Evolutionary conservation across 2,329 filamentous ascomycete species (phyloP).

Genomic region (Pseudogymnoascus sp.): DNA sequence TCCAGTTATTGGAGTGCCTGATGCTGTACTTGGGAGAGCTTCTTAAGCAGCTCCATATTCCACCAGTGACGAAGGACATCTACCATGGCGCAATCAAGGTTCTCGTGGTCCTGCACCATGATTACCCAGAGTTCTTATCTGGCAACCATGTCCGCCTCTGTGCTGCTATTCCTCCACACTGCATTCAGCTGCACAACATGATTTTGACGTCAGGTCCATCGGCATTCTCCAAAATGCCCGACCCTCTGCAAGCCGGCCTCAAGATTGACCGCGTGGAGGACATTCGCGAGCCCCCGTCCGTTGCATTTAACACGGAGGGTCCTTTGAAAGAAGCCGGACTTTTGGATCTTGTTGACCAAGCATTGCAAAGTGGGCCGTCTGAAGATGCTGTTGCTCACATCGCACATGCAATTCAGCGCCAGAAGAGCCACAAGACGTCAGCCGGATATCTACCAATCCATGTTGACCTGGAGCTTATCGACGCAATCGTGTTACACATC

Average conservation of each 20-base stretch:
- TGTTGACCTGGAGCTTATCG: slow-evolving; percentile 65
- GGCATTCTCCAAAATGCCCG: slow-evolving; percentile 59
- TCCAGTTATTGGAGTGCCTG: slow-evolving; percentile 64
- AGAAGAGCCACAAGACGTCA: slow-evolving; percentile 50
- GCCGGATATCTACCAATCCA: slow-evolving; percentile 61
- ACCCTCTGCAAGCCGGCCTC: slow-evolving; percentile 64
- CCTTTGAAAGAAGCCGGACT: slow-evolving; percentile 49
- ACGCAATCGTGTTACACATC: slow-evolving; percentile 77
- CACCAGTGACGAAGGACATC: slow-evolving; percentile 67
- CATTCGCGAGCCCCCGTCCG: slow-evolving; percentile 58
- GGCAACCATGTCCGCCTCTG: slow-evolving; percentile 80
- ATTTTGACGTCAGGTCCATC: slow-evolving; percentile 74
- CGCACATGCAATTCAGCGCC: slow-evolving; percentile 61
- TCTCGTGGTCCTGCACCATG: slow-evolving; percentile 79
- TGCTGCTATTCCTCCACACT: slow-evolving; percentile 73
- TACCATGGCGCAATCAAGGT: slow-evolving; percentile 80
- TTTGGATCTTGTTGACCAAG: slow-evolving; percentile 51
- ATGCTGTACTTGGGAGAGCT: slow-evolving; percentile 71
- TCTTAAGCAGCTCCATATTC: slow-evolving; percentile 64
- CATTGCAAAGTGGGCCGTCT: slow-evolving; percentile 53
- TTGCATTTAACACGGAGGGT: slow-evolving; percentile 54
- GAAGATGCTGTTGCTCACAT: slow-evolving; percentile 72
- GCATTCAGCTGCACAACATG: slow-evolving; percentile 80
- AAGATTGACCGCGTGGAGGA: slow-evolving; percentile 74
- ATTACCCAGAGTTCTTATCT: slow-evolving; percentile 87